Base-by-base conservation (phyloP, 768 basidiomycete species). In the Lactarius tabidus region DNA sequence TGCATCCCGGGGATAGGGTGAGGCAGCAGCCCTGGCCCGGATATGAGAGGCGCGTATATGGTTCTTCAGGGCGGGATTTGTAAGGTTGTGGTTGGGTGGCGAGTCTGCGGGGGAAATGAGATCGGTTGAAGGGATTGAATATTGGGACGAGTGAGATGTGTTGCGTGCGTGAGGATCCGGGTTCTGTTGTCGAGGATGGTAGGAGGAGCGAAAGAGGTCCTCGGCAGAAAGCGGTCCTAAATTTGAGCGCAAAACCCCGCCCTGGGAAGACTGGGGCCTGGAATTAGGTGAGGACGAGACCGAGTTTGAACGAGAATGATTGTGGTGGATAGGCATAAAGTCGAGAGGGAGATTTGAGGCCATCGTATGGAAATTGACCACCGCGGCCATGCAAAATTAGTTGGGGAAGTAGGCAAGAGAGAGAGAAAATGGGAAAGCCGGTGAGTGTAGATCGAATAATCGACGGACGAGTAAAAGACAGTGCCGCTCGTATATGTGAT, bases 1-100 rank as follows among this genome's bases (percentile, higher is more conserved):
- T 15, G 88, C 85, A 72, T 93, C 91, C 67, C 91, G 86, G 60
- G 90, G 89, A 76, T 94, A 94, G 53, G 91, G 91, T 60, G 91
- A 92, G 33, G 91, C 87, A 52, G 87, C 87, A 51, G 83, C 87
- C 69, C 91, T 86, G 69, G 90, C 90, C 69, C 91, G 85, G 75
- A 87, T 86, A 77, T 92, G 90, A 65, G 83, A 82, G 33, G 85
- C 85, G 69, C 89, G 87, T 69, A 88, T 82, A 71, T 89, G 88
- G 71, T 84, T 85, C 80, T 92, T 92, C 70, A 90, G 81, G 60
- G 87, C 84, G 64, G 89, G 85, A 77, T 89, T 91, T 63, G 82
- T 78, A 78, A 90, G 79, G 77, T 85, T 87, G 76, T 85, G 83
- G 75, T 86, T 89, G n/a, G 88, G 88, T 62, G 88, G 86, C 8